Conservation (phyloP, 208 protist species). For the Jaenimonas drosophilae region DNA sequence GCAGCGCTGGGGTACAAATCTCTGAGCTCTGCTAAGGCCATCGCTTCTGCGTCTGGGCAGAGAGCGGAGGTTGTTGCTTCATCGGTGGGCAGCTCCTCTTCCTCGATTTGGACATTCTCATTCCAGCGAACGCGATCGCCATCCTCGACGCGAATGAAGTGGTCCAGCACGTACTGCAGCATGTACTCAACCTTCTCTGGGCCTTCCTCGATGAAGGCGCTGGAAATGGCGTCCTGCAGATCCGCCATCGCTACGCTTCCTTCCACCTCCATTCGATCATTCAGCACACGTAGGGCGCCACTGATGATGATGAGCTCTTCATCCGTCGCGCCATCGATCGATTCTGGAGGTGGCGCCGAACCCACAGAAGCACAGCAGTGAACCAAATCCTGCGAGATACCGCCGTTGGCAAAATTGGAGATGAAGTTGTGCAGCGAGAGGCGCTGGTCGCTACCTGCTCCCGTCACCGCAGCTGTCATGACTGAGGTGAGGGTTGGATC, state of each 20-base stretch:
- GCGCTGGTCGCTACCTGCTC: conserved; percentile 29
- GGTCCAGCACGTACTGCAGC: conserved; percentile 27
- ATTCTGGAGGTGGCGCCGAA: background rate
- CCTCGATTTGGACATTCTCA: conserved; percentile 1
- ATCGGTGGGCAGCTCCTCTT: background rate
- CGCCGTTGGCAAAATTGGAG: conserved; percentile 39
- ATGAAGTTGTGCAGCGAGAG: conserved; percentile 65
- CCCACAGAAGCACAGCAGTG: background rate
- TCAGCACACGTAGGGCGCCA: conserved; percentile 27
- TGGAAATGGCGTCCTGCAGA: conserved; percentile 20
- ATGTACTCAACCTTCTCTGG: conserved; percentile 26
- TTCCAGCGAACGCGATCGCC: background rate
- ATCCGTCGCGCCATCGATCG: conserved; percentile 10
- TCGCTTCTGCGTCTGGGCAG: too few species aligned
- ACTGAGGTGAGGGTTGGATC: conserved; percentile 43
- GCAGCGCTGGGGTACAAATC: too few species aligned
- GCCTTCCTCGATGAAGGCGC: conserved; percentile 20
- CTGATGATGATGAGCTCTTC: conserved; percentile 35
- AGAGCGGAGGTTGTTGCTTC: too few species aligned
- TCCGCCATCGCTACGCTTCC: conserved; percentile 26
- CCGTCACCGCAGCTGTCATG: conserved; percentile 54
- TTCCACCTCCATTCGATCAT: conserved; percentile 14
- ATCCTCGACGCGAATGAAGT: conserved; percentile 1
- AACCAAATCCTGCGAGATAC: conserved; percentile 7
- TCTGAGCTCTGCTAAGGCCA: too few species aligned